Percentiles rank a stretch among this genome's conserved stretches.
Evolutionary conservation across 352 stramenopile species (phyloP).

Genomic region (Phytophthora chlamydospora): DNA sequence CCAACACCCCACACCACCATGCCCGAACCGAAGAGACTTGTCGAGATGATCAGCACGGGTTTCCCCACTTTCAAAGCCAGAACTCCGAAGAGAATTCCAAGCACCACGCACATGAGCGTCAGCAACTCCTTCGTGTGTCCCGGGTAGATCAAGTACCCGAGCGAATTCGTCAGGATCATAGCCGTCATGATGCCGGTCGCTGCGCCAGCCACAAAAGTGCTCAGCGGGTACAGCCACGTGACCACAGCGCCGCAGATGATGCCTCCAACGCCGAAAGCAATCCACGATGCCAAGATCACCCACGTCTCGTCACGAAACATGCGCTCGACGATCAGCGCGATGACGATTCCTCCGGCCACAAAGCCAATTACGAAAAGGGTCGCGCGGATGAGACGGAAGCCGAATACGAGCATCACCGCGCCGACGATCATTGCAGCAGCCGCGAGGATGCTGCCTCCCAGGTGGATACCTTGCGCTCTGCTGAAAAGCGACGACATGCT

Average conservation of each 20-base stretch:
- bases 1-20: conserved; percentile 50
- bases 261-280: conserved; percentile 51
- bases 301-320: conserved; percentile 44
- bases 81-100: conserved; percentile 45
- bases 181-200: conserved; percentile 50
- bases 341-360: conserved; percentile 42
- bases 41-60: conserved; percentile 47
- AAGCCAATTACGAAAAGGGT: conserved; percentile 59
- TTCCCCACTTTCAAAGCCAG: conserved; percentile 51
- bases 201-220: conserved; percentile 54
- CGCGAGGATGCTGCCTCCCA: conserved; percentile 47
- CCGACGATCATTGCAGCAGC: conserved; percentile 48
- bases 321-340: conserved; percentile 38
- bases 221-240: conserved; percentile 44
- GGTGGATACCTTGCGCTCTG: conserved; percentile 45
- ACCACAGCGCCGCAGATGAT: conserved; percentile 43
- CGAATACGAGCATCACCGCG: conserved; percentile 46
- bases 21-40: conserved; percentile 47
- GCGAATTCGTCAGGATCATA: conserved; percentile 44
- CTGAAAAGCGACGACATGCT: conserved; percentile 47
- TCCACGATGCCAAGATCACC: conserved; percentile 53
- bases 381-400: conserved; percentile 57
- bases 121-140: conserved; percentile 46
- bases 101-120: conserved; percentile 34
- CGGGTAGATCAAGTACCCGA: conserved; percentile 50